phyloP scores from a whole-genome alignment of 2,329 filamentous ascomycete genomes.

The Magnaporthiopsis rhizophila region DNA sequence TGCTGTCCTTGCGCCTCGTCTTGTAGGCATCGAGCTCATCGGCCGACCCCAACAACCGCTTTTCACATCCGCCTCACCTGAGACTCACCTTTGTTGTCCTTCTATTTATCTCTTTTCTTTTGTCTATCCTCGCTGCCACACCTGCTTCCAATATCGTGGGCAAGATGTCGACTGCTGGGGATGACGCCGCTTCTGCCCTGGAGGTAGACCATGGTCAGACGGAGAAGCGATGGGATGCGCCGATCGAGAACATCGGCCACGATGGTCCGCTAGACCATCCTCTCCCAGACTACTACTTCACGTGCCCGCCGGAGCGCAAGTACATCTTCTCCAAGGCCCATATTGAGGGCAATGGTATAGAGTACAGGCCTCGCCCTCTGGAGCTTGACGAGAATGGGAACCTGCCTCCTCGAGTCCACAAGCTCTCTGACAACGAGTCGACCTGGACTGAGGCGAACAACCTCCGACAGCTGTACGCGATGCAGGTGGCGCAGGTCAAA shows the following conservation, averaged over 20 bases:
- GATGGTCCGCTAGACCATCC: background rate
- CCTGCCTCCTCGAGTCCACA: background rate
- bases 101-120: background rate
- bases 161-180: background rate
- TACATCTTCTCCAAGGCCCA: background rate
- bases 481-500: conserved; percentile 19
- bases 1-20: background rate
- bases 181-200: background rate
- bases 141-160: background rate
- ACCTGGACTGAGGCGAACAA: background rate
- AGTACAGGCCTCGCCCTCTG: background rate
- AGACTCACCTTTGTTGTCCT: background rate
- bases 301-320: background rate
- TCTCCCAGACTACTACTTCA: background rate
- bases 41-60: background rate
- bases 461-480: background rate
- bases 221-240: background rate
- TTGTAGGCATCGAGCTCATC: background rate
- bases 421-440: background rate
- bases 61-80: background rate
- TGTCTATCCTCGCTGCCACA: background rate
- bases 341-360: background rate
- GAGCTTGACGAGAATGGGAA: background rate
- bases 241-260: conserved; percentile 1
- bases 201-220: no score